Conservation (phyloP, 1,284 basidiomycete species). For the Tilletia horrida region DNA sequence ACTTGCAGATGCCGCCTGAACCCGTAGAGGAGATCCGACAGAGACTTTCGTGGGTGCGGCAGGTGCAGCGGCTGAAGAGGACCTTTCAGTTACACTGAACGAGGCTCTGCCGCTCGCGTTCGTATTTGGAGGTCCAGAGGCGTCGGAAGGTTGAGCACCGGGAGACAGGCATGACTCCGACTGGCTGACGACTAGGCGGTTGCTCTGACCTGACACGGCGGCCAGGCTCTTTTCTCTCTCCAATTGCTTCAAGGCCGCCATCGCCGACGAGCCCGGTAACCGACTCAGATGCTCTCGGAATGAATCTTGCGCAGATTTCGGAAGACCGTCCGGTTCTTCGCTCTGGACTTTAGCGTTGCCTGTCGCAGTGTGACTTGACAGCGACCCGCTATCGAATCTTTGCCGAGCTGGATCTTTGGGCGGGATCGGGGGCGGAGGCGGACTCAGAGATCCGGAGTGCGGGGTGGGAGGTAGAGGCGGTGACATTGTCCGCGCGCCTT, state of each 20-base stretch:
- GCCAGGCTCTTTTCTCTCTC: constrained; percentile 4
- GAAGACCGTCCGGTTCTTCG: not conserved
- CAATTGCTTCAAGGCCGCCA: constrained; percentile 2
- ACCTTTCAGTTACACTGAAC: no score
- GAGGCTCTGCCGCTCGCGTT: no score
- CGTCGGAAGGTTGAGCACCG: no score
- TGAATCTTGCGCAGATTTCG: constrained; percentile 18
- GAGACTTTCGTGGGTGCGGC: no score
- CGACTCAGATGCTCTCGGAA: constrained; percentile 17
- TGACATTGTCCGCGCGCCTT: not conserved
- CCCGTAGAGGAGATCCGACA: no score
- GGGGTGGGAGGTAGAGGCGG: constrained; percentile 11
- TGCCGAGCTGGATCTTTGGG: constrained; percentile 28
- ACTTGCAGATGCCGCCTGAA: no score
- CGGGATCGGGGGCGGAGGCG: constrained; percentile 30
- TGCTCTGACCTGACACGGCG: not conserved
- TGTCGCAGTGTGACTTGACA: constrained; percentile 2
- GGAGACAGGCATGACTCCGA: no score
- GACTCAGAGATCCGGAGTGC: not conserved
- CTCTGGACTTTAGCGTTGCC: not conserved
- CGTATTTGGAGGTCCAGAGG: no score
- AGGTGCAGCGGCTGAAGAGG: no score
- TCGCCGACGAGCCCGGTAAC: not conserved
- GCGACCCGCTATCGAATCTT: constrained; percentile 20
- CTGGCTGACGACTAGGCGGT: no score